Evolutionary conservation across 2,329 filamentous ascomycete genomes (phyloP), one percentile per base, ranked within the genome.

Genomic region (Ophiostoma quercus): DNA sequence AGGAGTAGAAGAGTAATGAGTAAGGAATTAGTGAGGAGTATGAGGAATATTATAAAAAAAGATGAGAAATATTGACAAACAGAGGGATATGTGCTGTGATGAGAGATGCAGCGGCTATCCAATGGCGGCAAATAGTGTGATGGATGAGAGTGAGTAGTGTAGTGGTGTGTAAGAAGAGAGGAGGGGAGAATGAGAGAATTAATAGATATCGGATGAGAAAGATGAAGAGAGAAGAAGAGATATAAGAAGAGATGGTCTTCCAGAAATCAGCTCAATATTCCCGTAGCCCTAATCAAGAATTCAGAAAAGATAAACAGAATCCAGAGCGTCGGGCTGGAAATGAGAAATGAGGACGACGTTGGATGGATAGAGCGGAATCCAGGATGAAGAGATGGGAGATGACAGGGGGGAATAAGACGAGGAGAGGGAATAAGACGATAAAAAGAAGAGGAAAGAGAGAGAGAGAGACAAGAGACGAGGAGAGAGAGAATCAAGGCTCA

Each of bases 41-140:
- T 9, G 32, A n/a, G 5, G 16, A 63, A 29, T 19, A 29, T 12
- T 34, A 37, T 39, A 14, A 66, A 5, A 39, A 63, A 63, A 5
- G 8, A 29, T 29, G 25, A 8, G 47, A 25, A 14, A 34, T 14
- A 41, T 14, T 41, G 25, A 29, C 47, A 22, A 2, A 41, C 1
- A 39, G 62, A 12, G 32, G 34, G 34, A 65, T 41, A 65, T 65
- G 34, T 65, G 37, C 62, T 65, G 62, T 41, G 62, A 65, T 39
- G 37, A 14, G 67, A n/a, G 43, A 12, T 37, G 29, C 19, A 54
- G 54, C 19, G 54, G 54, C 54, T 62, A 62, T 62, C 11, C 14
- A 6, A 19, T 32, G 37, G 34, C 62, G 34, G 62, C 62, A n/a
- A 25, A 6, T 25, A 57, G 25, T 16, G 22, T 25, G 34, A 22